These are phyloP conservation scores for Aspergillus amoenus DNA, from an alignment of 2,329 filamentous ascomycete genomes.

Conservation along the genomic window DNA sequence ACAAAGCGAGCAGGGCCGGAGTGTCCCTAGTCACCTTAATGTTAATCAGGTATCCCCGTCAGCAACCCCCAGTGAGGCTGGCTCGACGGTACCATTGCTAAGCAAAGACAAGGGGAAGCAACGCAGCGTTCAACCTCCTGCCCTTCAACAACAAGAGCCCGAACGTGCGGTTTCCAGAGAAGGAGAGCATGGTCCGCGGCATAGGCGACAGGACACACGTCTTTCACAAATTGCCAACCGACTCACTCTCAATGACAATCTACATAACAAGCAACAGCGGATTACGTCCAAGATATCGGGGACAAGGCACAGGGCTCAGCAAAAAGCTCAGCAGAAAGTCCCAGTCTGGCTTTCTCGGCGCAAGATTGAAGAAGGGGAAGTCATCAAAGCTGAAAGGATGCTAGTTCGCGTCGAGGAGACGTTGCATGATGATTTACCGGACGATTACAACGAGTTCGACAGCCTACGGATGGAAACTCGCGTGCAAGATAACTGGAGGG, in stretches of 20 bases:
- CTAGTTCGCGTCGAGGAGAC: constrained; percentile 61
- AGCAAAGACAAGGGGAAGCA: constrained; percentile 24
- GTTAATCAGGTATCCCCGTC: constrained; percentile 23
- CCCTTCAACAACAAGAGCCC: constrained; percentile 35
- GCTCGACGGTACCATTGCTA: constrained; percentile 36
- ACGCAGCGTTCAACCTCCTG: constrained; percentile 15
- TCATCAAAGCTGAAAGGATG: constrained; percentile 69
- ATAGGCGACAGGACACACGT: constrained; percentile 20
- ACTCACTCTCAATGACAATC: constrained; percentile 46
- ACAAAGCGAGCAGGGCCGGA: constrained; percentile 17
- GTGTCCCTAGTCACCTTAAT: constrained; percentile 18
- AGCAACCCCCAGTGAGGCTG: constrained; percentile 29
- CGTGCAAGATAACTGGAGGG: constrained; percentile 63
- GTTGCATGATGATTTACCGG: constrained; percentile 51
- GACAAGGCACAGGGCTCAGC: constrained; percentile 17
- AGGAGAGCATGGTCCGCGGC: constrained; percentile 17
- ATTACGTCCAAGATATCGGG: constrained; percentile 38
- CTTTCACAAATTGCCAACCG: constrained; percentile 39
- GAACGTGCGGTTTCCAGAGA: constrained; percentile 25
- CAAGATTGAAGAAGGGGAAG: constrained; percentile 56
- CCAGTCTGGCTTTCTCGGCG: constrained; percentile 35
- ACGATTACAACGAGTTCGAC: constrained; percentile 64
- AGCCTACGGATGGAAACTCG: constrained; percentile 60
- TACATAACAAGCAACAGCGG: constrained; percentile 41
- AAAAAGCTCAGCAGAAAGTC: constrained; percentile 28